Base-by-base conservation (phyloP, 805 yeast species). In the Candida methanosorbosa region DNA sequence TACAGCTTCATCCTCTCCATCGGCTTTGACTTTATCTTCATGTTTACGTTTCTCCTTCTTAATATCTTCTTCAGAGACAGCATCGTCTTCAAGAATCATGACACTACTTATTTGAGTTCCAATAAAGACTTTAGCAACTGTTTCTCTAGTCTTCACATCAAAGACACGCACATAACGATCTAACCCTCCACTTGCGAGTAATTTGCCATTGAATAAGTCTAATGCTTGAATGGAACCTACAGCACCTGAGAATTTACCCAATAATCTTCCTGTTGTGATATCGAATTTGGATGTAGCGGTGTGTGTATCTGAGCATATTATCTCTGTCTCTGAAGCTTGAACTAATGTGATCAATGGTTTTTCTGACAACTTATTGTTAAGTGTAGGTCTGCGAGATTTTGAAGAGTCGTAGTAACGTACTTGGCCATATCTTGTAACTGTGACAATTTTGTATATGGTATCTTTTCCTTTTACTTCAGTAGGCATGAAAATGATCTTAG, bases 151-250 rank as follows among this genome's bases (percentile, higher is more conserved):
- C 2, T 59, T 60, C 4, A 76, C 52, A 40, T 86, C 81, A 56
- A 72, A 90, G 4, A 83, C 84, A 38, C 96, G 70, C 19, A 85
- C 66, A 48, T 86, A 90, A 48, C 95, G 69, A 51, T 92, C 98
- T 17, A 88, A 68, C 0, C 96, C 94, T 29, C 94, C 97, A 15
- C 84, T 67, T 2, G 78, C 77, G 7, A 88, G 49, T 20, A 80
- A 50, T 9, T 66, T 64, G 4, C 62, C 56, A 4, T 40, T 36
- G 32, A 42, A 48, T n/a, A 50, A 28, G 27, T 45, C 37, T n/a
- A 59, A 31, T 3, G 70, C 59, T 38, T 65, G 67, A 30, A 81
- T 76, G 1, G 87, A 79, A 38, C 94, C 88, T 18, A 78, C 79
- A 9, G 86, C 75, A 17, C 92, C 95, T 26, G 78, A 74, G 51